phyloP scores from a whole-genome alignment of 164 flowering plant genomes.

The Litsea cubeba region DNA sequence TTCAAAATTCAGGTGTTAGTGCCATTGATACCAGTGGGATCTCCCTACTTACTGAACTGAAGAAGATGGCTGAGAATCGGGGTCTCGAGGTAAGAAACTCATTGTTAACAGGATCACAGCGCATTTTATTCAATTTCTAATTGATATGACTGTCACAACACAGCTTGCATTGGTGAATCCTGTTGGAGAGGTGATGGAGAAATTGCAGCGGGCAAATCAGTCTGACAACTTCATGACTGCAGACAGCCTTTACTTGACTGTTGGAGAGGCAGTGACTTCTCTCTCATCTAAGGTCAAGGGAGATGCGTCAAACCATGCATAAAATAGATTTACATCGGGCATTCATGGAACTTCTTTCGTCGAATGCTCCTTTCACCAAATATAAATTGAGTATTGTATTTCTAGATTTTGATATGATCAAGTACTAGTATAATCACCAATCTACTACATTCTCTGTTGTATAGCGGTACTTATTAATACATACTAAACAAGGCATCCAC shows the following conservation, averaged over 20 bases:
- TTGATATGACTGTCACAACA: background rate
- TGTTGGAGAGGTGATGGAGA: conserved; percentile 71
- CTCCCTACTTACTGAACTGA: conserved; percentile 53
- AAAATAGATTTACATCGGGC: background rate
- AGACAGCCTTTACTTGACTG: conserved; percentile 61
- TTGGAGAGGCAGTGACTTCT: conserved; percentile 71
- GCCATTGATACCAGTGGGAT: conserved; percentile 81
- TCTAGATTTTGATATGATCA: background rate
- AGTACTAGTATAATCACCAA: no score
- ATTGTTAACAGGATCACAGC: background rate
- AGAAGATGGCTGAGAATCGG: conserved; percentile 42
- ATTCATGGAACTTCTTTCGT: background rate
- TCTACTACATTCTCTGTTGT: no score
- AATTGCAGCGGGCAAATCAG: conserved; percentile 52
- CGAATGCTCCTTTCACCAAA: background rate
- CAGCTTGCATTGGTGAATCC: conserved; percentile 92
- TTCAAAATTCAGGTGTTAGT: conserved; percentile 51
- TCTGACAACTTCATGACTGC: conserved; percentile 31
- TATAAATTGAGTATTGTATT: background rate
- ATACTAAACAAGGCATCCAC: no score
- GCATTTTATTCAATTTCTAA: background rate
- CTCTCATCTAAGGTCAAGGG: conserved; percentile 45
- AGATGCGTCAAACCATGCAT: conserved; percentile 20
- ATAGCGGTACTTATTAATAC: no score
- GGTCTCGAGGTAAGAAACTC: conserved; percentile 46